These are phyloP conservation scores for Blepharisma undulans DNA, from an alignment of 169 alveolate species.

Conservation along the genomic window DNA sequence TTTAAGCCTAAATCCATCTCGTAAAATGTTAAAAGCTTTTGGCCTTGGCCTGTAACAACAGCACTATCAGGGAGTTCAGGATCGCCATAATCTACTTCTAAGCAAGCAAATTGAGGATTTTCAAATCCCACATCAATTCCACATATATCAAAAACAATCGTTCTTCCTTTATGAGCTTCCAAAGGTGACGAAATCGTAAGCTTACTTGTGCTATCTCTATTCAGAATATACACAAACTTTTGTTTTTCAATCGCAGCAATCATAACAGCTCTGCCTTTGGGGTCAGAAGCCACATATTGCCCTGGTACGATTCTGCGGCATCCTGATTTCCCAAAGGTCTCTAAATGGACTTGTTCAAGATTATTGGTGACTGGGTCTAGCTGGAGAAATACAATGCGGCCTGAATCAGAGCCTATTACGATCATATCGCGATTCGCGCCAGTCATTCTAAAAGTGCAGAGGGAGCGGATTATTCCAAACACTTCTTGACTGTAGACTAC, in stretches of 20 bases:
- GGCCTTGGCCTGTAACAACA: constrained; percentile 78
- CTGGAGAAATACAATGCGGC: constrained; percentile 93
- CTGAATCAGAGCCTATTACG: constrained; percentile 97
- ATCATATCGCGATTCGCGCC: constrained; percentile 93
- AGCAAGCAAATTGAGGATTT: constrained; percentile 96
- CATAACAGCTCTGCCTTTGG: constrained; percentile 99
- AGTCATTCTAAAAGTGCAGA: constrained; percentile 93
- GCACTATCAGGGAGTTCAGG: constrained; percentile 72
- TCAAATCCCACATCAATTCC: constrained; percentile 87
- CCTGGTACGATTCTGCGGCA: constrained; percentile 97
- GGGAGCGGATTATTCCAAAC: constrained; percentile 93
- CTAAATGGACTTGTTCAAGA: constrained; percentile 94
- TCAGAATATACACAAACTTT: constrained; percentile 97
- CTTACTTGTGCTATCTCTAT: constrained; percentile 92
- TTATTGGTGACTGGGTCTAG: constrained; percentile 82
- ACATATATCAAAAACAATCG: constrained; percentile 66
- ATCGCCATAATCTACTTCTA: constrained; percentile 93
- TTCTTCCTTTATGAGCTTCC: constrained; percentile 69
- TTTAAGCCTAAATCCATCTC: constrained; percentile 99
- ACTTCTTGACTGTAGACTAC: constrained; percentile 90
- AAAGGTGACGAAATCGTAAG: constrained; percentile 88
- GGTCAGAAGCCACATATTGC: constrained; percentile 98
- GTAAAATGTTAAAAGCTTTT: constrained; percentile 92
- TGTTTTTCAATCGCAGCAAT: constrained; percentile 98
- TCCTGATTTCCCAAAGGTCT: constrained; percentile 98